A percentile compares a stretch with the other conserved stretches of the same genome.
Conservation (phyloP, 2,329 filamentous ascomycete genomes). For the Tolypocladium capitatum region DNA sequence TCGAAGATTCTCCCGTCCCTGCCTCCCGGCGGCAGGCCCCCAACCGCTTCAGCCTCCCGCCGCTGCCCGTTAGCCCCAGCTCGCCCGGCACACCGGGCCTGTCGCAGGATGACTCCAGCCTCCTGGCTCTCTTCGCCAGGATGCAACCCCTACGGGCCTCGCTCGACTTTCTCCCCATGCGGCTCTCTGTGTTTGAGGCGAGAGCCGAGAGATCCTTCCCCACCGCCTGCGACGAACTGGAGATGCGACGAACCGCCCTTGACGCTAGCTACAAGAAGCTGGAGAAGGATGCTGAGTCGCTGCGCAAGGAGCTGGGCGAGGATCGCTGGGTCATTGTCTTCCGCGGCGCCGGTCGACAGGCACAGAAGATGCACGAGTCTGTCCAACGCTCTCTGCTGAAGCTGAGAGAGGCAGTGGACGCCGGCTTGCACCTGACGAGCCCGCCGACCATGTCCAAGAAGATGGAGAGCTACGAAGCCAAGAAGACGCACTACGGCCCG, state of each 20-base stretch:
- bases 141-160: constrained; percentile 92
- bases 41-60: constrained; percentile 56
- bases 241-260: constrained; percentile 57
- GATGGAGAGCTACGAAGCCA: constrained; percentile 86
- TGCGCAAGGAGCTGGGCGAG: constrained; percentile 83
- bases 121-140: constrained; percentile 81
- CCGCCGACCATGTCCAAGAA: constrained; percentile 61
- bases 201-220: constrained; percentile 72
- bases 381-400: constrained; percentile 78
- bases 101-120: constrained; percentile 70
- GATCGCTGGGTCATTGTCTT: constrained; percentile 96
- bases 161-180: constrained; percentile 91
- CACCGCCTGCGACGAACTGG: constrained; percentile 79
- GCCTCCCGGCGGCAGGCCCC: constrained; percentile 38
- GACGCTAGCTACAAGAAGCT: constrained; percentile 82
- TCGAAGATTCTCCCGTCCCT: constrained; percentile 65
- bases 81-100: constrained; percentile 42
- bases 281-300: constrained; percentile 76
- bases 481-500: constrained; percentile 85
- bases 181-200: constrained; percentile 71
- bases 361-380: constrained; percentile 93
- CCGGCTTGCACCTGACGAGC: constrained; percentile 60
- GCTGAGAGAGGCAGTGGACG: constrained; percentile 66
- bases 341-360: constrained; percentile 79
- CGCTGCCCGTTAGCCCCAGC: constrained; percentile 48